Evolutionary conservation across 2,329 filamentous ascomycete genomes (phyloP), one percentile per base, ranked within the genome.

Genomic region (Xylaria sp.): DNA sequence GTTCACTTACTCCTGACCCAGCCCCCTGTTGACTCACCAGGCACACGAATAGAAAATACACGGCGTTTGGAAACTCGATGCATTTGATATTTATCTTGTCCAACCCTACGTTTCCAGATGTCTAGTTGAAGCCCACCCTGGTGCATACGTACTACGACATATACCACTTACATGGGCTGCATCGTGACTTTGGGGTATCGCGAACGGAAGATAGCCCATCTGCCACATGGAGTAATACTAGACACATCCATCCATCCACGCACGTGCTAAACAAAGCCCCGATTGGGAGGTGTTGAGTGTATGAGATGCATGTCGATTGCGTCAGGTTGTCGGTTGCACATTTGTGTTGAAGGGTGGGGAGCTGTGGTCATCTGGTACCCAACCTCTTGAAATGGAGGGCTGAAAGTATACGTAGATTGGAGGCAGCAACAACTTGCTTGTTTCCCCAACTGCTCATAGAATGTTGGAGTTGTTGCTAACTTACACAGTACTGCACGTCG

Each of bases 351-450:
- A 40, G 37, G 65, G 59, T 35, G 21, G 42, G 37, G 44, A 60
- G 25, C 8, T 53, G 57, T 58, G 37, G 62, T 68, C 66, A 68
- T 68, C 66, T 68, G 66, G 65, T 59, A 62, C 50, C 9, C 32
- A n/a, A 32, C 3, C 8, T 25, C 16, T 61, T n/a, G 23, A 61
- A 54, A 62, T 29, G 61, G 51, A 63, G 59, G 60, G 60, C 53
- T 63, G 40, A 3, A 55, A 35, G 29, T n/a, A n/a, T n/a, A n/a
- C n/a, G n/a, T 27, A 32, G 58, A 58, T 27, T 44, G 47, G 47
- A 60, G 54, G 53, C 59, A 63, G 47, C 32, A 57, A 48, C 32
- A 57, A 48, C 37, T 32, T 42, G 44, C 37, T 42, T 54, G n/a
- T 25, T 48, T 9, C 21, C n/a, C 13, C 50, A 16, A 47, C 2